Base-by-base conservation (phyloP, 768 basidiomycete genomes). In the Symmetrospora coprosmae region DNA sequence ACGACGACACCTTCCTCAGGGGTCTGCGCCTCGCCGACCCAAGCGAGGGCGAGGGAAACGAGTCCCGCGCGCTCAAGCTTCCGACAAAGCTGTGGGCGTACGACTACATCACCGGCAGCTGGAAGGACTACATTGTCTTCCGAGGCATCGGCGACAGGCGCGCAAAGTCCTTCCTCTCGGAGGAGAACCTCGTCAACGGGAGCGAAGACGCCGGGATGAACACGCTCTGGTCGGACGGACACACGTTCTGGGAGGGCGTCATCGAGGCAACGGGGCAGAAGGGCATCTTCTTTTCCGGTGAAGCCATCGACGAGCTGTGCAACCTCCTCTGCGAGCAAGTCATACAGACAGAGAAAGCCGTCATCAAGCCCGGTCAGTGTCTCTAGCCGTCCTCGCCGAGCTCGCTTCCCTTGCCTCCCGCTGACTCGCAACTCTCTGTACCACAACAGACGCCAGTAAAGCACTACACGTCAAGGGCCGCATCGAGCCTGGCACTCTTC, bases 271-370 rank as follows among this genome's bases (percentile, higher is more conserved):
- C 51, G 19, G 37, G 51, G 3, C 35, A 37, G 21, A 37, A 40
- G 11, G 35, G 39, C 25, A 21, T 53, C n/a, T 53, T 53, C 37
- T 53, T 53, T 38, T 38, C 35, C 51, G 51, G 51, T 16, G 51
- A 53, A 25, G 8, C 37, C 14, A 40, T 53, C 13, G 51, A 41
- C n/a, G 51, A 53, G 39, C 51, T 53, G 7, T 53, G 51, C 39
- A 53, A 38, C 35, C 37, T 53, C 35, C 51, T 53, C 4, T 19
- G 35, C 4, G 51, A 53, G 31, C 51, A 53, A 21, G 23, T 25
- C 17, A 23, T 7, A 21, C 51, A 53, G 39, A 23, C 40, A 9
- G 25, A 21, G 5, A 53, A 53, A 28, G 34, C 51, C 4, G 25
- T 19, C 16, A 53, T 40, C 37, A 38, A 53, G 27, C 51, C 51